Base-by-base conservation (phyloP, 1,284 basidiomycete species). In the Apiotrichum laibachii region DNA sequence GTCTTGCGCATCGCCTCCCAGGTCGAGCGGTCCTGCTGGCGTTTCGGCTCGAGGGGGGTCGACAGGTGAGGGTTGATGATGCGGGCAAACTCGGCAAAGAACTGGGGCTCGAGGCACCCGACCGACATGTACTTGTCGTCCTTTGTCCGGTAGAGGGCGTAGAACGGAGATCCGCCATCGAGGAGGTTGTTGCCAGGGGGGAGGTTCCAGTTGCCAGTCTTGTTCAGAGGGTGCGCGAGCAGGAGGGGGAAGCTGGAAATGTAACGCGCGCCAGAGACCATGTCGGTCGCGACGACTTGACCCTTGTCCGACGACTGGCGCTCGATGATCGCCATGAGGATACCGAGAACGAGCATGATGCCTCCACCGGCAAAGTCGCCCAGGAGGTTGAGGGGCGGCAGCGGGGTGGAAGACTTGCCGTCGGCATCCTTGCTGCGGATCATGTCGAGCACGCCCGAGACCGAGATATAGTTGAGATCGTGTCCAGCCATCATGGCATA, bases 331-430 rank as follows among this genome's bases (percentile, higher is more conserved):
- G 62, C 62, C 13, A 63, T 51, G 40, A 63, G 51, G 35, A 63
- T 63, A 16, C 62, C 62, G 33, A 56, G 59, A 5, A 63, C 54
- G 26, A 63, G 62, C 50, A 61, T 51, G 37, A 35, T 48, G 50
- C 62, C 62, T 33, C 62, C 62, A 44, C 62, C 62, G 7, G 62
- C 62, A 59, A 63, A 63, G 62, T 63, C 62, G 51, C 56, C 62
- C 18, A 63, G 59, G 31, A 63, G 60, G 54, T 63, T 63, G 31
- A 55, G 42, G 5, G 62, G 62, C 47, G 62, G 59, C 12, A 42
- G 31, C 11, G 62, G 62, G 11, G 35, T 21, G 35, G 19, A 7
- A 7, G 49, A 19, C 34, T 37, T n/a, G 34, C 49, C 49, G 35
- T 21, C 37, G 37, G 57, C 56, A 31, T 53, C 56, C 2, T 53